Evolutionary conservation across 2,329 filamentous ascomycete species (phyloP), one percentile per base, ranked within the genome.

Genomic region (Kalmusia sp.): DNA sequence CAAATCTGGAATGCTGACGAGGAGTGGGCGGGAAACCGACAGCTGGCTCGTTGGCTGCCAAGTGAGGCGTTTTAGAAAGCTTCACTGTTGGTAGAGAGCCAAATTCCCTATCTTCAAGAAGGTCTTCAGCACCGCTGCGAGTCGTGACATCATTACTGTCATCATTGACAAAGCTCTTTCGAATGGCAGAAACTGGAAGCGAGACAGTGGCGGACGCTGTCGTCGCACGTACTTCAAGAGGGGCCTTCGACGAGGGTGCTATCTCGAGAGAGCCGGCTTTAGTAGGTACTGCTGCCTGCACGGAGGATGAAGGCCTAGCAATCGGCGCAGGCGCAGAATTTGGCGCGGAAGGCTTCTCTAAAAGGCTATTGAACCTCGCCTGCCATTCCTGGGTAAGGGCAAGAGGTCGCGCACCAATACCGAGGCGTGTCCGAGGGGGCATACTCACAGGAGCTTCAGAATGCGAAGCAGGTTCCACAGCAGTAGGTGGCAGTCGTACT

Each of bases 301-400:
- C 37, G 19, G 53, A 43, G 34, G 61, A 33, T 12, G 52, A 30
- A 12, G 50, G 48, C 22, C 58, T 63, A 33, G 43, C 25, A 8
- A 50, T 40, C 14, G 63, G 45, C 17, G 47, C 49, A 39, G 17
- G 82, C 76, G 6, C 19, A 25, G 55, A 15, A 3, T 57, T 9
- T 6, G 38, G 38, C 2, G 59, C 46, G 11, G 58, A 67, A 5
- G 85, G 81, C 69, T 89, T 92, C 62, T 87, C 84, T 50, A 87
- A 80, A 38, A 96, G 82, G 39, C 83, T 87, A 72, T 96, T 92
- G 72, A 97, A 92, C 65, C 87, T 87, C 64, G 90, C 88, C 72
- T 96, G 92, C 92, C 92, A 93, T 49, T 82, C 82, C 75, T 80
- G 45, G 33, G 68, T 67, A 55, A 69, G 79, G 73, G 53, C 63